Base-by-base conservation (phyloP, 2,329 filamentous ascomycete genomes). In the Aspergillus ustus region DNA sequence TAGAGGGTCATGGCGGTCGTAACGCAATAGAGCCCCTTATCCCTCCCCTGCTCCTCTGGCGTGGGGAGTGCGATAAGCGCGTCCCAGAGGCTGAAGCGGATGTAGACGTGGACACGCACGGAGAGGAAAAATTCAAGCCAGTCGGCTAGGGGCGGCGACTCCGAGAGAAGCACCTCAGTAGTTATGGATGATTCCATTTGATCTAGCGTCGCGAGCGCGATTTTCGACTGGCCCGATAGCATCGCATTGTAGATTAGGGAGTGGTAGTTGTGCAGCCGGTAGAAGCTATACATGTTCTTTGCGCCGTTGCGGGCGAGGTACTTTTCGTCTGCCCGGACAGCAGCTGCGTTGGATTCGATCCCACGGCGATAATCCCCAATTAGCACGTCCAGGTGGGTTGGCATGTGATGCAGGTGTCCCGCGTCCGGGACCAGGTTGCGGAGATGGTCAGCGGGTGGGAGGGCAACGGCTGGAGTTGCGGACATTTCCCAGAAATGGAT, bases 401-500 rank as follows among this genome's bases (percentile, higher is more conserved):
- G 90, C 91, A 94, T 93, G 70, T 92, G 90, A 46, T 87, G 81
- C 0, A 91, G 77, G 73, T 93, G 90, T 0, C 89, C 90, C 0
- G 86, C 82, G 70, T 92, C 89, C 0, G 89, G 89, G 0, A 89
- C 84, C 2, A 92, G 81, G 15, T 80, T 82, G 22, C 89, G 86
- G 17, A 92, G 81, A 25, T 69, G 77, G 68, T 92, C 83, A 6
- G 89, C 89, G 0, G 84, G 80, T 0, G 83, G 77, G 17, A 91
- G 73, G 1, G 87, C 90, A 1, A 75, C 71, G 71, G 91, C 89
- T 0, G 90, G 90, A 0, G 79, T 82, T 0, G 80, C 77, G 0
- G 89, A 91, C 89, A 92, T 92, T 70, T 93, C 90, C 81, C 91
- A 89, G 4, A 91, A 83, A 68, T 92, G 90, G 44, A 92, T 90